Base-by-base conservation (phyloP, 257 asterid genomes). In the Ajuga chamaepitys region DNA sequence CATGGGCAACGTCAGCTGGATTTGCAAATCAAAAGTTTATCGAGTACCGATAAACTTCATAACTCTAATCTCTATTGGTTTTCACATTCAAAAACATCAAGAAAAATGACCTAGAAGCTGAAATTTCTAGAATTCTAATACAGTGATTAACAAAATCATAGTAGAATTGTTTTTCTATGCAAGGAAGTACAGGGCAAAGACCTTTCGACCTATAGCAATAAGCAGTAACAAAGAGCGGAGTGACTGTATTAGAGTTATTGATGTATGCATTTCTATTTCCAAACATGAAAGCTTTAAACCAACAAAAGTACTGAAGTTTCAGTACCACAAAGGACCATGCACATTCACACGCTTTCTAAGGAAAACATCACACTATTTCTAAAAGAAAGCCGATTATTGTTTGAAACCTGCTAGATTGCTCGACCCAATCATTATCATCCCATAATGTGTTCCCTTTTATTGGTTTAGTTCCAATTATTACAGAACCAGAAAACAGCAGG, bases 261-360 rank as follows among this genome's bases (percentile, higher is more conserved):
- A 56, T 32, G 9, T 11, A 44, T n/a, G n/a, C n/a, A n/a, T n/a
- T n/a, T n/a, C n/a, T n/a, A n/a, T 16, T 28, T 9, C 13, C 2
- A 28, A 56, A 67, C 56, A 44, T 41, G 26, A 57, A 67, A 18
- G 42, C 47, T 59, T 42, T 44, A 24, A 62, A 45, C 34, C 59
- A 9, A 58, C 21, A 5, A 48, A 35, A 40, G 40, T 32, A 38
- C 18, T 60, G 26, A 14, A 65, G 6, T 30, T 41, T 54, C 21
- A 16, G 11, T 9, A 10, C 18, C 26, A 24, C 24, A 66, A 37
- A 35, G 25, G 37, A n/a, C 41, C 53, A 22, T 20, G 47, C 7
- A 34, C 9, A 24, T 35, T 34, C 13, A 64, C 61, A 55, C 3
- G 42, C 42, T 30, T 32, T 32, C 8, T 16, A 28, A 34, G 14